phyloP scores from a whole-genome alignment of 768 basidiomycete genomes.

The Phanerodontia chrysosporium region DNA sequence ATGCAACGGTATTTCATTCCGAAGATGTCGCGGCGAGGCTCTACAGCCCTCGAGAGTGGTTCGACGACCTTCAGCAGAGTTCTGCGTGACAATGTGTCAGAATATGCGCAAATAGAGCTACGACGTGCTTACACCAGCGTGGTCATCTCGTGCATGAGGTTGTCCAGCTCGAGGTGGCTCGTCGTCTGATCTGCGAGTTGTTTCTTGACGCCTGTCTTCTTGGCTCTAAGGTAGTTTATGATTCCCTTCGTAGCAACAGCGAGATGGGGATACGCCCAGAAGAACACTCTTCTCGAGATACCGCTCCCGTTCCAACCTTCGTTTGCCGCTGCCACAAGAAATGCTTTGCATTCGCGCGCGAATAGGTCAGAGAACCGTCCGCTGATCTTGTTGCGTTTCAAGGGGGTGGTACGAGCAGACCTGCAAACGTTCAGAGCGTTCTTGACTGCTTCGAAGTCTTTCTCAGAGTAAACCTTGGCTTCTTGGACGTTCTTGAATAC shows the following conservation, averaged over 20 bases:
- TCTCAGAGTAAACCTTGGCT: not conserved
- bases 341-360: not conserved
- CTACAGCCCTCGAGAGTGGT: no score
- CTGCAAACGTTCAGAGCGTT: not conserved
- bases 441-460: not conserved
- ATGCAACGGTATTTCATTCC: no score
- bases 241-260: not conserved
- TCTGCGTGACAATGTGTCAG: no score
- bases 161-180: not conserved
- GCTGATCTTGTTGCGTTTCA: not conserved
- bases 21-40: no score
- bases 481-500: not conserved
- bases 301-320: not conserved
- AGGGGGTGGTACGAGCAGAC: not conserved
- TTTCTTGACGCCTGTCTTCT: not conserved
- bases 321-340: not conserved
- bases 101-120: not conserved
- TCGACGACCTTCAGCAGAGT: no score
- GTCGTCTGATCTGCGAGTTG: not conserved
- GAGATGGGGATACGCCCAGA: not conserved
- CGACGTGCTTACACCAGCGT: not conserved
- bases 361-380: not conserved
- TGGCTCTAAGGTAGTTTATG: not conserved
- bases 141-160: not conserved
- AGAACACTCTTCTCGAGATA: not conserved